Conservation (phyloP, 257 asterid genomes). For the Solanum ossicruentum region DNA sequence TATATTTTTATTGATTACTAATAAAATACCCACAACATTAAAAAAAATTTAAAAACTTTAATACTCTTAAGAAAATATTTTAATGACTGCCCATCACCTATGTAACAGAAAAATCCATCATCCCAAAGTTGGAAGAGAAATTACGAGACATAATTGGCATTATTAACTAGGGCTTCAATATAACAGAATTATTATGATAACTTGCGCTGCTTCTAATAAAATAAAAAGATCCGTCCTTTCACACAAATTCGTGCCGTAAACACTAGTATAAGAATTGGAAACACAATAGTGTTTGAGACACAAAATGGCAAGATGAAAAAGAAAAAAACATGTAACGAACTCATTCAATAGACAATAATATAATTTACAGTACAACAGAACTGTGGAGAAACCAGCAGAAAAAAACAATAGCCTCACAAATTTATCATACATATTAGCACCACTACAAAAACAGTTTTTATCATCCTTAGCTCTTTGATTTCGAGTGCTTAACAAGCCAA, state of each 20-base stretch:
- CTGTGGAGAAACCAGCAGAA: background rate
- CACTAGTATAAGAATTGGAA: background rate
- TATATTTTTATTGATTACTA: background rate
- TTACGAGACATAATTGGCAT: background rate
- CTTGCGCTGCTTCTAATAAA: background rate
- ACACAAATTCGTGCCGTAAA: background rate
- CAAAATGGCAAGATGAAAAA: background rate
- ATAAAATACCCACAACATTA: background rate
- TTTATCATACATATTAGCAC: slow-evolving; percentile 15
- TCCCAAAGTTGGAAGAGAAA: background rate
- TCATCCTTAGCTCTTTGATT: slow-evolving; percentile 59
- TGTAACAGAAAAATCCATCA: background rate
- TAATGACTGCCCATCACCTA: background rate
- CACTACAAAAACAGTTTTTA: background rate
- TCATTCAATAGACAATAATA: slow-evolving; percentile 1
- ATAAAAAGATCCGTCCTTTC: background rate
- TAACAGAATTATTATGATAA: background rate
- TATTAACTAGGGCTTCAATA: background rate
- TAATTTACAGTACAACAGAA: slow-evolving; percentile 6
- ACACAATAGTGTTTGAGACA: background rate
- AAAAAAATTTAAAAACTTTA: background rate
- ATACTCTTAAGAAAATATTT: background rate
- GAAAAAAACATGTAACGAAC: background rate
- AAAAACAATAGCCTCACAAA: background rate
- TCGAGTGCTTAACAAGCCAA: slow-evolving; percentile 93